Percentiles rank a stretch among this genome's conserved stretches.
Evolutionary conservation across 805 yeast species (phyloP).

Genomic region (Candida taoyuanica): DNA sequence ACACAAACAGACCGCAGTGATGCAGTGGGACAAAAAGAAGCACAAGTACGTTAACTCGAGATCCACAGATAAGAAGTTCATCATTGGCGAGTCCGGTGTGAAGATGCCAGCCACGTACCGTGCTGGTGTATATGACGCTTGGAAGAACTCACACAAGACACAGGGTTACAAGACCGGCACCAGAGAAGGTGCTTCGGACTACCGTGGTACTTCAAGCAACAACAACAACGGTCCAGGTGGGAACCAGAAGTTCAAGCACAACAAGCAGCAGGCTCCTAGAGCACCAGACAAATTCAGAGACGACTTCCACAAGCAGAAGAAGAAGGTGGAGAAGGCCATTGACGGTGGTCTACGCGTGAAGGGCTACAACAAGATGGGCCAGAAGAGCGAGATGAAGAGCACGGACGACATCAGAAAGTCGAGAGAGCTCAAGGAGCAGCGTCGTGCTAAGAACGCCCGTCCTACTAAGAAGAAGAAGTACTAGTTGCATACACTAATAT

Average conservation of each 20-base stretch:
- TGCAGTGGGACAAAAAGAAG: constrained; percentile 91
- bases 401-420: constrained; percentile 76
- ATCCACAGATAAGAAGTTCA: constrained; percentile 79
- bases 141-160: constrained; percentile 73
- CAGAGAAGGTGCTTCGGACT: constrained; percentile 35
- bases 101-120: constrained; percentile 86
- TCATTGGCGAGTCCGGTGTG: constrained; percentile 93
- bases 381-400: constrained; percentile 51
- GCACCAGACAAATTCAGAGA: constrained; percentile 89
- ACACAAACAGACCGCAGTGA: constrained; percentile 61
- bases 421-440: constrained; percentile 64
- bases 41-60: constrained; percentile 81
- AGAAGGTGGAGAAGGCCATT: constrained; percentile 73
- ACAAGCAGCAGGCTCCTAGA: constrained; percentile 73
- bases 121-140: constrained; percentile 87
- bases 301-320: constrained; percentile 76
- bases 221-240: constrained; percentile 19
- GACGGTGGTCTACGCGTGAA: constrained; percentile 70
- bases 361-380: constrained; percentile 42
- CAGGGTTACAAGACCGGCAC: constrained; percentile 53
- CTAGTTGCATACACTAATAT: too few species aligned
- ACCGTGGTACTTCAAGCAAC: constrained; percentile 23
- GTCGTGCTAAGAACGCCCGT: constrained; percentile 81
- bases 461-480: constrained; percentile 39
- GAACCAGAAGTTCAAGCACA: constrained; percentile 66